Evolutionary conservation across 192 early-diverging fungal species (phyloP), one percentile per base, ranked within the genome.

Genomic region (Mortierella alpina): DNA sequence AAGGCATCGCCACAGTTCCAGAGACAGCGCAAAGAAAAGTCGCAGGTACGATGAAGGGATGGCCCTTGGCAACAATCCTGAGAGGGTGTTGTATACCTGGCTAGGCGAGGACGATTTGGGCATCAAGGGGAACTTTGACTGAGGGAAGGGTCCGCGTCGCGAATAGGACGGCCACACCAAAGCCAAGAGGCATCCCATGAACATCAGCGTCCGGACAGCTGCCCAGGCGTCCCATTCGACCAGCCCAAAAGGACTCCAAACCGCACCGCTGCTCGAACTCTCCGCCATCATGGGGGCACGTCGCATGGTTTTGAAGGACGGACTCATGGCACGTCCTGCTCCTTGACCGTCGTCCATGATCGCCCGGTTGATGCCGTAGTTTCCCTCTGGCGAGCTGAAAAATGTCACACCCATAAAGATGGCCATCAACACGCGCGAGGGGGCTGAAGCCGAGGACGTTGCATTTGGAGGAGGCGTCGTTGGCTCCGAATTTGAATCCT

Each of bases 351-450:
- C 77, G 18, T 80, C 69, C 65, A 80, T 67, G n/a, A 80, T 57
- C 2, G 41, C 77, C 52, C 59, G 67, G 48, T 72, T 68, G 22
- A 64, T 18, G 10, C 70, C 70, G 18, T 70, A 59, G 17, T 31
- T 13, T 15, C 77, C 77, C 8, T 80, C 77, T 15, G 78, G 79
- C n/a, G 84, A 75, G 22, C 83, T 74, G 53, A 90, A 90, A 31
- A 90, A 85, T 0, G 89, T 86, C 45, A 87, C 68, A 51, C 81
- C 83, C 89, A 90, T 90, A 63, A 90, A 90, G 22, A 88, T 66
- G 5, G 89, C 89, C 89, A 90, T 90, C 54, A 88, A 82, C 13
- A 86, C 86, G 51, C 87, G 84, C 18, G 80, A 73, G 45, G 31
- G 31, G 31, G 68, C 57, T 47, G 65, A 59, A 12, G 64, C 49